Evolutionary conservation across 768 basidiomycete genomes (phyloP), one percentile per base, ranked within the genome.

Genomic region (Sarcodon sp.): DNA sequence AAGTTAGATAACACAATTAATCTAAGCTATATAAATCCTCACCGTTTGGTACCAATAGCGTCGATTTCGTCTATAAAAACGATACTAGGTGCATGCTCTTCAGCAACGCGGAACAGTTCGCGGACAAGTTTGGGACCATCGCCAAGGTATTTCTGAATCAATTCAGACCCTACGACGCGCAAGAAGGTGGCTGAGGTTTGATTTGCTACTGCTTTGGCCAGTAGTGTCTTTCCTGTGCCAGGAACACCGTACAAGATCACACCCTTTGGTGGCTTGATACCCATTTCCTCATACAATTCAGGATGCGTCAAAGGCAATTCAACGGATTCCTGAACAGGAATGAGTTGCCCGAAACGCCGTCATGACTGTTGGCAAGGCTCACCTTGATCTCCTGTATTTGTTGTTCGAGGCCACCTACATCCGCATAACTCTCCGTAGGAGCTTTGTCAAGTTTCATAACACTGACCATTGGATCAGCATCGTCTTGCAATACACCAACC

Each of bases 361-460:
- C 13, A 9, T 4, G 16, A 8, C 45, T 10, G 12, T 41, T n/a
- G 39, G 36, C 31, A 27, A 27, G 1, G 59, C 70, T 4, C 39
- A 84, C 90, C 75, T 99, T 99, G 62, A 99, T 99, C 67, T 99
- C 96, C 66, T 98, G 93, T 55, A 99, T 99, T 66, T 99, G 96
- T 33, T 73, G 72, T 63, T 99, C 96, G 11, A 99, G 72, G 43
- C 94, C 96, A 72, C 96, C 96, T 56, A 99, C 87, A 60, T 98
- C 96, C 10, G 94, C 92, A 64, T 99, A 99, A 56, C 90, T 94
- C 66, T 98, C 96, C 15, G 92, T 96, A 1, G 96, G 96, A 3
- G 94, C 93, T 69, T 99, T 98, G 73, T 98, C 93, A 45, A 98
- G 77, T 62, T 97, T 96, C 93, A 98, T 98, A 60, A 97, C 87